Base-by-base conservation (phyloP, 2,329 filamentous ascomycete genomes). In the Ilyonectria mors-panacis region DNA sequence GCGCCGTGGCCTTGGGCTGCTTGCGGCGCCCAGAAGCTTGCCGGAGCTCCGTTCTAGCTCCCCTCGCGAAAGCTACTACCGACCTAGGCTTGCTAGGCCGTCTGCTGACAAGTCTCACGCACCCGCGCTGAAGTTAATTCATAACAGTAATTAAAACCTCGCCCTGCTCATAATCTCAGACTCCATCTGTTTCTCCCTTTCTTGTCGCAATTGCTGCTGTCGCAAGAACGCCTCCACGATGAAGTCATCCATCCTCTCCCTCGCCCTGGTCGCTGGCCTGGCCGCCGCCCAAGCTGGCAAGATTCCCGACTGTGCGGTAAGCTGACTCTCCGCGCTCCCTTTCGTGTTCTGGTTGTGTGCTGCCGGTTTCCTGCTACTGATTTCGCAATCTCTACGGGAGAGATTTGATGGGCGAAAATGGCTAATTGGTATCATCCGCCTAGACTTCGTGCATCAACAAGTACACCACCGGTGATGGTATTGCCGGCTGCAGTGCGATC, bases 301-400 rank as follows among this genome's bases (percentile, higher is more conserved):
- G 59, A 73, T 84, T 47, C 81, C 82, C 19, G 59, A 28, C 4
- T 84, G 82, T 68, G 81, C 82, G 65, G 82, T 83, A 79, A 62
- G 82, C 79, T 39, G 9, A 33, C 26, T 53, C 63, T 10, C 47
- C 26, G 19, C 45, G 19, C 45, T 57, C 53, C 12, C 53, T 50
- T 42, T 55, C 39, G 44, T 45, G n/a, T 35, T 26, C 37, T 44
- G 19, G 15, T 39, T 39, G 10, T 7, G 3, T 7, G 39, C 39
- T 42, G 39, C n/a, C 19, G 15, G n/a, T 42, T 42, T 6, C 15
- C 17, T 19, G 17, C 5, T 8, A 17, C 2, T 42, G 17, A 8
- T n/a, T 42, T 8, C 15, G 3, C 39, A 42, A 19, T 17, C 17
- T n/a, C 39, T n/a, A 42, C 15, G 28, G 17, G 17, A 6, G n/a